Base-by-base conservation (phyloP, 805 yeast species). In the Candida broadrunensis region DNA sequence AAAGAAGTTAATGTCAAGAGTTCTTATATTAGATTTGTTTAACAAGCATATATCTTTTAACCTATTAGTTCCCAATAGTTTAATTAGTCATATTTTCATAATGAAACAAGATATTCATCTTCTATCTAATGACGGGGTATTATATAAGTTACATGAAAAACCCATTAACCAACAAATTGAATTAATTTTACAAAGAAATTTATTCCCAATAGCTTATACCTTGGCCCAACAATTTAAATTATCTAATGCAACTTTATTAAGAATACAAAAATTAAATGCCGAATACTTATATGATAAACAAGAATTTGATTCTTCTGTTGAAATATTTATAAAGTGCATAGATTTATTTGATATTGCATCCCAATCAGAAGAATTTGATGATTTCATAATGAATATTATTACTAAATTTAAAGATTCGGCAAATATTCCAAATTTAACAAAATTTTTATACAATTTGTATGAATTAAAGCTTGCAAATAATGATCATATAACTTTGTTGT, bases 401-500 rank as follows among this genome's bases (percentile, higher is more conserved):
- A 77, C 87, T 33, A 83, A 83, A 51, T 88, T 83, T 58, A 82
- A 85, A 47, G 95, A 84, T 44, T 83, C 88, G 16, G 80, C 86
- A 5, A 83, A 84, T 42, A 85, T 88, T 1, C 65, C 70, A 21
- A 78, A 78, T 44, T 63, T 90, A 51, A 74, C 88, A 0, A 67
- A 68, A 32, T 89, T 84, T 47, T 63, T 89, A 25, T 80, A 80
- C 56, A 75, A 75, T 11, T 67, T 89, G 47, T 69, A 85, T 39
- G 72, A 72, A 6, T 59, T 70, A 33, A 72, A 75, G 2, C 49
- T 73, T 12, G 82, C 96, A 0, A 77, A 78, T n/a, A 72, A 78
- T 23, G 95, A 89, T 54, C 97, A 91, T 58, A 74, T 88, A 5
- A 89, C 96, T 0, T 61, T 91, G 19, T 67, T 90, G 31, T 61